Evolutionary conservation across 805 yeast genomes (phyloP), one percentile per base, ranked within the genome.

Genomic region (Kodamaea restingae): DNA sequence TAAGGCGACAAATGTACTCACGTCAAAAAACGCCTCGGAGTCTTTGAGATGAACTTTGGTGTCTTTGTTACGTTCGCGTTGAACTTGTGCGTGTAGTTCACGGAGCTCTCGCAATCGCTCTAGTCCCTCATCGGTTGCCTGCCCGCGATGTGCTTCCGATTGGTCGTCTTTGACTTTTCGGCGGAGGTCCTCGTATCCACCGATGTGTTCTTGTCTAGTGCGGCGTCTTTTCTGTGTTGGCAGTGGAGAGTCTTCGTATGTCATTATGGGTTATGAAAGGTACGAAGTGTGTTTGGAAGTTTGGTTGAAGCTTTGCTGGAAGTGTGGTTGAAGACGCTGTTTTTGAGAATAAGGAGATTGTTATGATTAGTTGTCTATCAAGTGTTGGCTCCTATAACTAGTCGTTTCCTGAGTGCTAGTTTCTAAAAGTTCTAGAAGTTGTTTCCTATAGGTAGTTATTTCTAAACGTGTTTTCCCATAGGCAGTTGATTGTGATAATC

Each of bases 1-100:
- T 15, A 79, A 60, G 28, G 81, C 78, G 9, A 87, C 81, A 50
- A 81, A 70, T 41, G 73, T 74, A 26, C 85, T 73, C 8, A 82
- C 73, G 43, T 73, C 78, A 21, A 68, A 65, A 48, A 84, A 67
- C 4, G 83, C 78, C 40, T 77, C 77, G 1, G 91, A 71, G 56
- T 84, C 95, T 41, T 75, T 56, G 41, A 64, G 51, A 30, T 63
- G 69, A 40, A 66, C 54, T 18, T 58, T 55, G 8, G 68, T 61
- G 35, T 65, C 69, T 40, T 52, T 49, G 26, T 54, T 54, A n/a
- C 48, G 54, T 18, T 63, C 60, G 5, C 55, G 59, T 24, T 65
- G 67, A 2, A 75, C 67, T 20, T 61, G 59, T 1, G 61, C 55
- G 44, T 76, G 81, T 14, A 78, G 54, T 0, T 52, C 51, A 44